These are phyloP conservation scores for Hypoxylon lienhwacheense DNA, from an alignment of 495 filamentous ascomycete genomes.

Conservation along the genomic window DNA sequence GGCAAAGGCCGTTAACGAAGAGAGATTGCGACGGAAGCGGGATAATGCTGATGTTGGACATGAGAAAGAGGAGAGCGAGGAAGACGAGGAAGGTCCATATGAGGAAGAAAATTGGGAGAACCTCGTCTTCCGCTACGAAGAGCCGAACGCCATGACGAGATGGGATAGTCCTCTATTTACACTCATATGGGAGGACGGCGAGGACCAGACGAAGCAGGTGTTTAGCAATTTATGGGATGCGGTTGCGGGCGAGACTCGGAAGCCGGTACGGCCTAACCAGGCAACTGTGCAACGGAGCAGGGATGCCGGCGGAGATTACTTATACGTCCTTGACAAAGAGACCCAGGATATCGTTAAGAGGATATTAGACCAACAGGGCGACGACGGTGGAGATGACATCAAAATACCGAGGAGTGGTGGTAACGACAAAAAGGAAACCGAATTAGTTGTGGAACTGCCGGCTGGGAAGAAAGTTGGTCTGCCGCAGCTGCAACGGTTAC, in stretches of 20 bases:
- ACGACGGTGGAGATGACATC: constrained; percentile 60
- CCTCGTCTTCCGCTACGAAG: constrained; percentile 92
- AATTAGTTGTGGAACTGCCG: constrained; percentile 59
- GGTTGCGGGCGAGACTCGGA: constrained; percentile 61
- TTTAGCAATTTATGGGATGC: constrained; percentile 75
- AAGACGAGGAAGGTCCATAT: constrained; percentile 59
- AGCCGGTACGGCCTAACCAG: constrained; percentile 71
- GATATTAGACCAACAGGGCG: constrained; percentile 73
- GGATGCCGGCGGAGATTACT: constrained; percentile 70
- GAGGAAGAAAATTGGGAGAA: constrained; percentile 78
- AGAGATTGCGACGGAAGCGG: constrained; percentile 37
- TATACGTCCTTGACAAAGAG: constrained; percentile 81
- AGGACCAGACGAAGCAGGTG: constrained; percentile 46
- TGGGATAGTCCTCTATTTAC: constrained; percentile 97
- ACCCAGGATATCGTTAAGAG: constrained; percentile 79
- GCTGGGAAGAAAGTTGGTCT: constrained; percentile 61
- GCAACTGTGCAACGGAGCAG: constrained; percentile 70
- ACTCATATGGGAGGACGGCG: constrained; percentile 75
- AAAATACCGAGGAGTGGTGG: constrained; percentile 36
- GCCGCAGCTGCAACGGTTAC: constrained; percentile 77
- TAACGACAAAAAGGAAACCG: constrained; percentile 42
- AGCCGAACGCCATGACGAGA: constrained; percentile 89
- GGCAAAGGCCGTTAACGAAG: constrained; percentile 64
- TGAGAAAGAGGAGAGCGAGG: constrained; percentile 10
- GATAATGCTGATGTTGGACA: not conserved